Evolutionary conservation across 805 yeast genomes (phyloP), one percentile per base, ranked within the genome.

Genomic region (Starmerella tilneyi): DNA sequence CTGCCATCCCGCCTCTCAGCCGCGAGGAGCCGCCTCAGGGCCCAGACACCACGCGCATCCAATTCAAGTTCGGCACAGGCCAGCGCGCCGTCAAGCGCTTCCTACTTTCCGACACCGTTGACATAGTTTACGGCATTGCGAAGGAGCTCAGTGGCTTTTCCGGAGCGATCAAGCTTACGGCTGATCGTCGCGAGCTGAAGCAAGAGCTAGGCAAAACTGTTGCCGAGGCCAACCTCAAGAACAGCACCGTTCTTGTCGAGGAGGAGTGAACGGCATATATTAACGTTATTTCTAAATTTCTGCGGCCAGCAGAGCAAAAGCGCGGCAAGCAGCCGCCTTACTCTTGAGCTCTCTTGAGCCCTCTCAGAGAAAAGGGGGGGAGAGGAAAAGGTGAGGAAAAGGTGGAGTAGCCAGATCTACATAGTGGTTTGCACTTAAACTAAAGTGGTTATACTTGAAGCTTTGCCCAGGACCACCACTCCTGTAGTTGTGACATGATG

Each of bases 61-160:
- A 92, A 63, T 73, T 92, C n/a, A 71, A 96, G 48, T 73, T 84
- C 23, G 92, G 88, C 15, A 84, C 80, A 56, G 96, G 97, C n/a
- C 73, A 78, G 38, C 70, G 96, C 47, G 65, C 80, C 11, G 80
- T 89, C 9, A 79, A 84, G 48, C 73, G 84, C 47, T 82, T 89
- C 54, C 63, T 64, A 8, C 56, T 73, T 9, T 60, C 65, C 3
- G 94, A 83, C 52, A 66, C 71, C 3, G 84, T 92, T 0, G 47
- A 67, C 3, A 62, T 59, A 1, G 61, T 92, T 1, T 92, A 73
- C 60, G 80, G 77, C 54, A 75, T 74, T 59, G 73, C 81, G 21
- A 89, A 89, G 62, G 66, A 65, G 30, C 72, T 74, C 8, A 65
- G 82, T 31, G 45, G 49, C n/a, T 37, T 33, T 22, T 28, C 22